phyloP scores from a whole-genome alignment of 345 rosid genomes.

The Boechera stricta region DNA sequence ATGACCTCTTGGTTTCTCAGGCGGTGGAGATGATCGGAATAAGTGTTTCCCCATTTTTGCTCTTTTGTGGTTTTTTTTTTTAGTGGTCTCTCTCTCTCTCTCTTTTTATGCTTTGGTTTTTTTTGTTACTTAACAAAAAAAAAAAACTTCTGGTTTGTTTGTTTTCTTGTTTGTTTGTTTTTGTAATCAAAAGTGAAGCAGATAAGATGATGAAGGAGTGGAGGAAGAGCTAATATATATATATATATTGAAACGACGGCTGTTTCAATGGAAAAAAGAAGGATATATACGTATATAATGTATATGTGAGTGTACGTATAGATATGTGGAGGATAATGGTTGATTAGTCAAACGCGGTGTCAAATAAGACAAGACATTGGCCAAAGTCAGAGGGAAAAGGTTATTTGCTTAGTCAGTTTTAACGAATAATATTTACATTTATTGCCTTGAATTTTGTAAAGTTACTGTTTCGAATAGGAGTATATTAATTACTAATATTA shows the following conservation, averaged over 20 bases:
- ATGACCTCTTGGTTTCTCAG: slow-evolving; percentile 39
- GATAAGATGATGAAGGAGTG: slow-evolving; percentile 24
- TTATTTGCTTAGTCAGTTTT: slow-evolving; percentile 33
- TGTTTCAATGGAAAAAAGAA: neutral
- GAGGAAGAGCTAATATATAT: slow-evolving; percentile 12
- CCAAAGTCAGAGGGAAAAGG: slow-evolving; percentile 13
- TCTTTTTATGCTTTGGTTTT: neutral
- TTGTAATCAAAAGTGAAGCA: slow-evolving; percentile 11
- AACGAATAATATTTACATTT: slow-evolving; percentile 23
- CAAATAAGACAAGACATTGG: slow-evolving; percentile 14
- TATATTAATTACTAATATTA: neutral
- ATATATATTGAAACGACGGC: slow-evolving; percentile 8
- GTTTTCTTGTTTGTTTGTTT: neutral
- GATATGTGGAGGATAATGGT: slow-evolving; percentile 26
- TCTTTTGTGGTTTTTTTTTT: neutral
- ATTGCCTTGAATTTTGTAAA: neutral
- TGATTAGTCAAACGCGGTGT: slow-evolving; percentile 43
- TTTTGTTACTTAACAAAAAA: slow-evolving; percentile 13
- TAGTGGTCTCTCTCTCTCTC: neutral
- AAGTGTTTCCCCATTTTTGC: slow-evolving; percentile 45
- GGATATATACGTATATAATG: neutral
- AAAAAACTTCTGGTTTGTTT: neutral
- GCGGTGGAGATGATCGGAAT: slow-evolving; percentile 44
- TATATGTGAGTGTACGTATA: slow-evolving; percentile 25
- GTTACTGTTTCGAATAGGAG: slow-evolving; percentile 17